Base-by-base conservation (phyloP, 2,329 filamentous ascomycete genomes). In the Tolypocladium tropicale region DNA sequence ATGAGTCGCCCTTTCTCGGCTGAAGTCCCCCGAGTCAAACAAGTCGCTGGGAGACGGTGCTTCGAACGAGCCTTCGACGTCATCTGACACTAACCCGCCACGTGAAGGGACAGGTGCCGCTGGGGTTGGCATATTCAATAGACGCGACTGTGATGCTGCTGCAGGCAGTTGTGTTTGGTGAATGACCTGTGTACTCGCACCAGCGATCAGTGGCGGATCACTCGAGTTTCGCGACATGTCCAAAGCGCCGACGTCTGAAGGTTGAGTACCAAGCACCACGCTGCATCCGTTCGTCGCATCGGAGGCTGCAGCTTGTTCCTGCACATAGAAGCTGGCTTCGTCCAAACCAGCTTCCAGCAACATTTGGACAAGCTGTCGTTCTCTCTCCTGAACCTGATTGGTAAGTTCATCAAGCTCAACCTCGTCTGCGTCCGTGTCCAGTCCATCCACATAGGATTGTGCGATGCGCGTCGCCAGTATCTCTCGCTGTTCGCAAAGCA, bases 381-480 rank as follows among this genome's bases (percentile, higher is more conserved):
- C 78, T 58, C 73, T 73, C 39, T 68, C 63, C 56, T 75, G 72
- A 16, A 82, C 68, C 54, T 73, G 64, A 52, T 72, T 71, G 12
- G 74, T 73, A 39, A 83, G 63, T 37, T 76, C 70, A 57, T 82
- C 78, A 10, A 83, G 67, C 43, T 70, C 73, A 36, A 66, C 63
- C 61, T 83, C 80, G 25, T 80, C 77, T 11, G 77, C 75, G 2
- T 78, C 74, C 1, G 77, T 82, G 52, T 82, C 76, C 16, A 77
- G 64, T 28, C 75, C 75, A 11, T 79, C 73, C 16, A 73, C 74
- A 58, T 82, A 84, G 0, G 76, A 76, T 56, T 78, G 70, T 3
- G 73, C 72, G 52, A 83, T 75, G 53, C 73, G 70, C 51, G 74
- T 66, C 0, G 78, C 70, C 25, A 83, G 65, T 6, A 69, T 64